Base-by-base conservation (phyloP, 2,329 filamentous ascomycete genomes). In the Botrytis galanthina region DNA sequence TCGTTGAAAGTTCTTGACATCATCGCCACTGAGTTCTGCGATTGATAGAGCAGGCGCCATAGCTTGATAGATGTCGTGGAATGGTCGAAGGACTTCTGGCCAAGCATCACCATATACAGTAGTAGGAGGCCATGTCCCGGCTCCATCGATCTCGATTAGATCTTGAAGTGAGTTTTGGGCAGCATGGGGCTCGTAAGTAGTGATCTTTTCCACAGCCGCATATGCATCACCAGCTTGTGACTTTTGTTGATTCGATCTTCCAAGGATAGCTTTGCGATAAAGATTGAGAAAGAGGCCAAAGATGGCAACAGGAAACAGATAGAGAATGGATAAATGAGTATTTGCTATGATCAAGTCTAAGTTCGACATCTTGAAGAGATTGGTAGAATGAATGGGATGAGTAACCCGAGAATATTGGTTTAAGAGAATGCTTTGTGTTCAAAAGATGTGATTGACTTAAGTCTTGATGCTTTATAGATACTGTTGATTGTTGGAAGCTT, bases 1-100 rank as follows among this genome's bases (percentile, higher is more conserved):
- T 57, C 71, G 37, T 42, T 73, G 71, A 61, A 59, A 71, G 71
- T 82, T 82, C 60, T 77, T 64, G 1, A 76, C 69, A 71, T 82
- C 78, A 39, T 82, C 80, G 12, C 78, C 75, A 5, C 78, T 80
- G 1, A 77, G 70, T 2, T 77, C 71, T 5, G 73, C 71, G 0
- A 73, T 70, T 4, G 81, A 75, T 16, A 82, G 68, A 1, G 78
- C 73, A 26, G 79, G 77, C 8, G 76, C 76, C 63, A 81, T 75
- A 64, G 80, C 79, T 14, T 76, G 70, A 73, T 81, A 82, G 48
- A 81, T 79, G 18, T 80, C 76, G n/a, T 77, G 76, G 67, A 80
- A 82, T 9, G 81, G 78, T 16, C 74, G 77, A 57, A 82, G 77
- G 4, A 75, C 75, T 5, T 42, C 48, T 12, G 81, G 81, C 80